Evolutionary conservation across 2,329 filamentous ascomycete genomes (phyloP), one percentile per base, ranked within the genome.

Genomic region (Seiridium cupressi): DNA sequence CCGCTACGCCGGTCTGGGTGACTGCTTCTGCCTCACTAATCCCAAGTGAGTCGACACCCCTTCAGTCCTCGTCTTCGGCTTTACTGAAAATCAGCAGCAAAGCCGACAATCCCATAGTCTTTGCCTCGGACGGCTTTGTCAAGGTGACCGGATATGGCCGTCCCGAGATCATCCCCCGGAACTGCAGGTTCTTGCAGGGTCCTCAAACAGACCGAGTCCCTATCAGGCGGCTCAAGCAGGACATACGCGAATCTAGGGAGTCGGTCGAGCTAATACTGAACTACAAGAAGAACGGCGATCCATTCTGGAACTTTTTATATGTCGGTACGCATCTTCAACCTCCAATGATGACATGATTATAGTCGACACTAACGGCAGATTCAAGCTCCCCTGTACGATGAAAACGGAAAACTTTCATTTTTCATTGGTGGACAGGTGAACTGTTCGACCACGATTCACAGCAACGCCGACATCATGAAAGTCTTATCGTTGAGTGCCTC

Each of bases 71-170:
- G 1, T 3, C 5, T 8, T 8, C 13, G 4, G 2, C 18, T 44
- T 42, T 5, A 57, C 59, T 53, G 13, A 59, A 4, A 5, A 5
- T 26, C 5, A 18, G 3, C 31, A 66, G 60, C 7, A 74, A 73
- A 55, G 76, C 75, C 3, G 78, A 81, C 63, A 80, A 80, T 58
- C 77, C 76, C 3, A 79, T 84, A 60, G 65, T 79, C 1, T 81
- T 71, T 62, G 80, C 79, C 2, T 82, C 81, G 0, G 81, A 84
- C 64, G 80, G 79, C 0, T 79, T 84, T 57, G 71, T 82, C 32
- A 72, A 72, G 31, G 75, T 83, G 8, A 79, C 78, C 1, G 81
- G 81, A 1, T 84, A 82, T 58, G 62, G 65, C 4, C 69, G 79
- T 18, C 69, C 70, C n/a, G 80, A 84, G 35, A 76, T 83, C 58